Conservation (phyloP, 2,329 filamentous ascomycete species). For the Penicillium glabrum region DNA sequence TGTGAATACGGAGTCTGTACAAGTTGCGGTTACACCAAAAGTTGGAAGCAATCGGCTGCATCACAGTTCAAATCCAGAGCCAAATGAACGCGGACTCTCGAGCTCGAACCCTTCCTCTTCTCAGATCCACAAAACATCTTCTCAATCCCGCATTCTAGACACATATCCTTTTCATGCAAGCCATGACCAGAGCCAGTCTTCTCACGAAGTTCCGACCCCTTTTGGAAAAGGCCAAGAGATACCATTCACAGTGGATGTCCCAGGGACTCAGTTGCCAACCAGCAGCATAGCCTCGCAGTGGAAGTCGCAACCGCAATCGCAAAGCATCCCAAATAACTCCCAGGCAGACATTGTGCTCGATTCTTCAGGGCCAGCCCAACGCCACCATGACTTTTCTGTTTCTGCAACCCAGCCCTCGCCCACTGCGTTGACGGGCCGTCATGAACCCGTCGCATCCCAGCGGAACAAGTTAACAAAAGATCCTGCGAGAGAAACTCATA, state of each 20-base stretch:
- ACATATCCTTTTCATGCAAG: slow-evolving; percentile 30
- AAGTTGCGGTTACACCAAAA: slow-evolving; percentile 34
- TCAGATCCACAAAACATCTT: slow-evolving; percentile 29
- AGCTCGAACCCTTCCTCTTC: slow-evolving; percentile 19
- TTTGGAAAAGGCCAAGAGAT: slow-evolving; percentile 1
- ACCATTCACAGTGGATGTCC: slow-evolving; percentile 13
- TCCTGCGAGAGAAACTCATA: not conserved
- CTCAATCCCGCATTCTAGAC: slow-evolving; percentile 34
- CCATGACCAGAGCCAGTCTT: slow-evolving; percentile 14
- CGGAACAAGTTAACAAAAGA: slow-evolving; percentile 4
- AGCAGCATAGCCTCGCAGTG: slow-evolving; percentile 13
- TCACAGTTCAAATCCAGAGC: not conserved
- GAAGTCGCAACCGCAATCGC: slow-evolving; percentile 18
- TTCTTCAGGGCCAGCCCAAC: slow-evolving; percentile 22
- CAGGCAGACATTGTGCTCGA: slow-evolving; percentile 20
- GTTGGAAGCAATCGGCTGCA: slow-evolving; percentile 9
- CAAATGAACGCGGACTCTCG: not conserved
- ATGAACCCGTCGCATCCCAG: slow-evolving; percentile 10
- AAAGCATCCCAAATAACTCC: slow-evolving; percentile 2
- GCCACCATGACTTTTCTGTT: slow-evolving; percentile 10
- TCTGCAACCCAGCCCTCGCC: slow-evolving; percentile 13
- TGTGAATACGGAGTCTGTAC: slow-evolving; percentile 21
- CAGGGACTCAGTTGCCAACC: slow-evolving; percentile 26
- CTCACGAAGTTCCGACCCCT: slow-evolving; percentile 14
- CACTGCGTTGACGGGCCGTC: slow-evolving; percentile 21